phyloP scores from a whole-genome alignment of 768 basidiomycete genomes.

The Pulveroboletus ravenelii region DNA sequence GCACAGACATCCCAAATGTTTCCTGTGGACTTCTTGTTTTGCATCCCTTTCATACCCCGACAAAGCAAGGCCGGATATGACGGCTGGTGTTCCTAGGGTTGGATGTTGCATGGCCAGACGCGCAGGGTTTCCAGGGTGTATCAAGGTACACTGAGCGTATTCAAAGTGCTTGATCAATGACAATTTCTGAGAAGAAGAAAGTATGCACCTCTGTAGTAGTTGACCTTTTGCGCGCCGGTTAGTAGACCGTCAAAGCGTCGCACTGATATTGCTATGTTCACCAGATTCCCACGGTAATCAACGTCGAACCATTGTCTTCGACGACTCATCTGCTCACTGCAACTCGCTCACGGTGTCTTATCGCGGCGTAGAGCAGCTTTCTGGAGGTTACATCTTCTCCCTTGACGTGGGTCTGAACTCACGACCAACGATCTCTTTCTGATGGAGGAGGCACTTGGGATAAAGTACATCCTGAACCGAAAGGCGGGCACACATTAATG shows the following conservation, averaged over 20 bases:
- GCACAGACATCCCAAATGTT: neutral
- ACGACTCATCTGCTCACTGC: too few relatives aligned
- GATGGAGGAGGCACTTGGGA: neutral
- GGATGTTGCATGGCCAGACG: too few relatives aligned
- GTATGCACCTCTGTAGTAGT: neutral
- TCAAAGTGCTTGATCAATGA: neutral
- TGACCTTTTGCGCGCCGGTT: too few relatives aligned
- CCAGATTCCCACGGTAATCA: neutral
- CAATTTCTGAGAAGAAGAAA: too few relatives aligned
- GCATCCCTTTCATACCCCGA: neutral
- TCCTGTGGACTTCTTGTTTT: neutral
- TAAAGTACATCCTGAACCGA: neutral
- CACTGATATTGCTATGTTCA: neutral
- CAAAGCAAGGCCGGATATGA: neutral
- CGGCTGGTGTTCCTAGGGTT: neutral
- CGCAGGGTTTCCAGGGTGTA: too few relatives aligned
- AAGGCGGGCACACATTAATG: neutral
- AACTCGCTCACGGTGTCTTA: too few relatives aligned
- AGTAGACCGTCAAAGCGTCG: too few relatives aligned
- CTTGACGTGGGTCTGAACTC: too few relatives aligned
- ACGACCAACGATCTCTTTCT: neutral
- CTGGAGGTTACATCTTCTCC: too few relatives aligned
- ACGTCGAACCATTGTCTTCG: neutral
- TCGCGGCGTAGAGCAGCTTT: too few relatives aligned
- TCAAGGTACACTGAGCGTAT: neutral